These are phyloP conservation scores for Limonomyces culmigenus DNA, from an alignment of 1,284 basidiomycete genomes.

Conservation along the genomic window DNA sequence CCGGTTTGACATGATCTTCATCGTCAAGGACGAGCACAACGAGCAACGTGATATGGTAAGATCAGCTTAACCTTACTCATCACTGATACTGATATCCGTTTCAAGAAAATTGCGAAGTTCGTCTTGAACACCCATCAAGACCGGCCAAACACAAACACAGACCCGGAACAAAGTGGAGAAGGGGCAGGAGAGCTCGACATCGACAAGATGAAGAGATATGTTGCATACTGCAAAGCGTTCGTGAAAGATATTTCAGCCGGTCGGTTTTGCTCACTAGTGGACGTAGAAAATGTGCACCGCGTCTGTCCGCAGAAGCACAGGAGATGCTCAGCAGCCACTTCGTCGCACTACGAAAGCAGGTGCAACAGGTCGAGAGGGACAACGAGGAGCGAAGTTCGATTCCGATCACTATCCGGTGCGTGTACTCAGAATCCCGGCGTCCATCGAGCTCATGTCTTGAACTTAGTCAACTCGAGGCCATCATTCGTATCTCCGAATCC, in stretches of 20 bases:
- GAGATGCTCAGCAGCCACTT: slow-evolving; percentile 98
- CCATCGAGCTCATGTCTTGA: not conserved
- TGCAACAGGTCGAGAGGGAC: slow-evolving; percentile 91
- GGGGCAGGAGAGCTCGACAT: slow-evolving; percentile 90
- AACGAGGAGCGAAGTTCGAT: slow-evolving; percentile 97
- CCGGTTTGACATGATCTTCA: slow-evolving; percentile 99
- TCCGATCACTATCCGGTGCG: slow-evolving; percentile 91
- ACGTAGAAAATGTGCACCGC: slow-evolving; percentile 83
- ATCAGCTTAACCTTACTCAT: slow-evolving; percentile 5
- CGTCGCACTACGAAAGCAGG: slow-evolving; percentile 85
- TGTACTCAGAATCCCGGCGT: too few relatives aligned
- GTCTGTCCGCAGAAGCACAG: slow-evolving; percentile 82
- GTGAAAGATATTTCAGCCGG: slow-evolving; percentile 9
- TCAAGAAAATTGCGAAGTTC: slow-evolving; percentile 85
- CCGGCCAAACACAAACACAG: slow-evolving; percentile 45
- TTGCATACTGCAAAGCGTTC: slow-evolving; percentile 89
- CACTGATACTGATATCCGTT: slow-evolving; percentile 2
- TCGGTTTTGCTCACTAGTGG: slow-evolving; percentile 3
- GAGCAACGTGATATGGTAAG: slow-evolving; percentile 79
- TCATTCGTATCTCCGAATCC: slow-evolving; percentile 96
- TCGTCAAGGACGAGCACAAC: slow-evolving; percentile 97
- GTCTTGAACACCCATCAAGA: slow-evolving; percentile 99
- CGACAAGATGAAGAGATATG: slow-evolving; percentile 97
- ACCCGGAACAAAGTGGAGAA: slow-evolving; percentile 30
- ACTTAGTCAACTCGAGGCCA: slow-evolving; percentile 89